phyloP scores from a whole-genome alignment of 2,329 filamentous ascomycete genomes.

The Aspergillus pseudoterreus region DNA sequence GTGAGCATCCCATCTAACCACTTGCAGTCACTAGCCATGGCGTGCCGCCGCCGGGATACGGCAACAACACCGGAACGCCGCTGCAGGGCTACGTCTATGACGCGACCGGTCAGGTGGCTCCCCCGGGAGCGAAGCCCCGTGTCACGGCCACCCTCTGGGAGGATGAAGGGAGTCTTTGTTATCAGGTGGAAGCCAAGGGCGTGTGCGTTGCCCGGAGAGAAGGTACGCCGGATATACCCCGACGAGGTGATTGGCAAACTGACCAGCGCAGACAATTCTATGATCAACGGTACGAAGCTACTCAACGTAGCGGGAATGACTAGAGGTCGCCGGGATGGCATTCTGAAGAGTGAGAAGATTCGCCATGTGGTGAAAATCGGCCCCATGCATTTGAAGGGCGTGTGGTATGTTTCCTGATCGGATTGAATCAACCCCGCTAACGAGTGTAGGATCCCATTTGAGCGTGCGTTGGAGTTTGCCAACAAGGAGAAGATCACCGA shows the following conservation, averaged over 20 bases:
- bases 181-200: slow-evolving; percentile 93
- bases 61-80: slow-evolving; percentile 36
- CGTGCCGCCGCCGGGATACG: slow-evolving; percentile 35
- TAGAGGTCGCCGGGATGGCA: slow-evolving; percentile 87
- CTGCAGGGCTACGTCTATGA: slow-evolving; percentile 60
- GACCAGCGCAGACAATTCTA: slow-evolving; percentile 73
- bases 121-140: slow-evolving; percentile 90
- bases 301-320: slow-evolving; percentile 98
- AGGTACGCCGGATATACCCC: slow-evolving; percentile 53
- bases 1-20: slow-evolving; percentile 7
- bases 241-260: background rate
- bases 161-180: slow-evolving; percentile 95
- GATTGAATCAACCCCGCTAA: slow-evolving; percentile 6
- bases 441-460: slow-evolving; percentile 81
- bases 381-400: slow-evolving; percentile 97
- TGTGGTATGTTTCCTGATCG: slow-evolving; percentile 64
- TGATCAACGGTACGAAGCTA: slow-evolving; percentile 98
- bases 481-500: slow-evolving; percentile 99
- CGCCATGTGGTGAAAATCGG: slow-evolving; percentile 98
- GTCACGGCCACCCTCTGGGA: slow-evolving; percentile 98
- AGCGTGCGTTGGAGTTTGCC: slow-evolving; percentile 94
- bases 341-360: slow-evolving; percentile 95
- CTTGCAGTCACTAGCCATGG: slow-evolving; percentile 35
- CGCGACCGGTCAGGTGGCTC: slow-evolving; percentile 85
- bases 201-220: slow-evolving; percentile 93